Base-by-base conservation (phyloP, 2,329 filamentous ascomycete genomes). In the Xylariaceae sp. region DNA sequence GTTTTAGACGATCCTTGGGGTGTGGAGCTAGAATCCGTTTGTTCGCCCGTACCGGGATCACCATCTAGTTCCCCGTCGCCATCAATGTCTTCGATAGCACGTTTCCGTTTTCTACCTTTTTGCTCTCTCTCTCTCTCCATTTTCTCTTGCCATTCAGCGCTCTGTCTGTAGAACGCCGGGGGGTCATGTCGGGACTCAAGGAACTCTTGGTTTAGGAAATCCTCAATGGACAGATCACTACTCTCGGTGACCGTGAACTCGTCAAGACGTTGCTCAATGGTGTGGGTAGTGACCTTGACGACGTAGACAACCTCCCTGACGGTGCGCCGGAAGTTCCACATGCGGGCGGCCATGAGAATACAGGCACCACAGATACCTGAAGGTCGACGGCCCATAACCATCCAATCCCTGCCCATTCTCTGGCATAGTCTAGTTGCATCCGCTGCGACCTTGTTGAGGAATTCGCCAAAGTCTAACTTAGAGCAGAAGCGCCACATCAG, bases 391-490 rank as follows among this genome's bases (percentile, higher is more conserved):
- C 95, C 95, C 71, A 93, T 91, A 45, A 93, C 89, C 85, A 99
- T 98, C 93, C 95, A 98, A 75, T 99, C 95, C 51, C 91, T 83
- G 63, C 91, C 93, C 95, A 99, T 98, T 59, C 95, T 88, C 72
- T 89, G 88, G 53, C 96, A 87, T 50, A 99, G 89, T 52, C 89
- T 87, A 53, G 93, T 87, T 6, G 95, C 95, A 68, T 97, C 92
- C 64, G 90, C 86, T 42, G 92, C 93, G 14, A 99, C 92, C 64
- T 89, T 89, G 70, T 89, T 88, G 16, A 89, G 93, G 61, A 89
- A 84, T 40, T 88, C 81, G 50, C 88, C 90, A 67, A 99, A 99
- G 70, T 99, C 93, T 49, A 99, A 88, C 71, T 93, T 93, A 57
- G 87, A 87, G 49, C 93, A 92, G 70, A 96, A 98, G 58, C 93